Base-by-base conservation (phyloP, 208 protist species). In the Herpetomonas muscarum region DNA sequence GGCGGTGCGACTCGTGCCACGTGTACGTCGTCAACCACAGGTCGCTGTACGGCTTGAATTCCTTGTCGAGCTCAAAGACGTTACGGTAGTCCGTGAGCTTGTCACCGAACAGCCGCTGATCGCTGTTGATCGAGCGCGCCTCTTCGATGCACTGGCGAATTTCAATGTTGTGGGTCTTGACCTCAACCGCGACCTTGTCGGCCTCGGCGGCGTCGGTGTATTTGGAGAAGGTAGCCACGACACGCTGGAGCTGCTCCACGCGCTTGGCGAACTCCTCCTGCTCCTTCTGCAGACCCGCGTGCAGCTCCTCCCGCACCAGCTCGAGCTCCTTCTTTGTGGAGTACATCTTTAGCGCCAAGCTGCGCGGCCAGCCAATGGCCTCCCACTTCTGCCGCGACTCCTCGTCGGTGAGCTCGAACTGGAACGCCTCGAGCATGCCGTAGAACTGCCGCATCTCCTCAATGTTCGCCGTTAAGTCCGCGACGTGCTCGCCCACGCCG, bases 11-110 rank as follows among this genome's bases (percentile, higher is more conserved):
- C 56, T 97, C 84, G 61, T 92, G 79, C 96, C 97, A 99, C 10
- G 89, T 82, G 72, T 92, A 90, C 12, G 95, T 90, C 1, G 96
- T 98, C 47, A 96, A 70, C 97, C 97, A 99, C 30, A 99, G 75
- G 44, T 97, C 86, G 55, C 92, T 92, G 62, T 96, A 98, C 22
- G 95, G 95, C 80, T 98, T 97, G 69, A 99, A 98, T 61, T 98
- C 90, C 73, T 98, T 98, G 55, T 90, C 81, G 9, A 97, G 76
- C 61, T 94, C 83, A 55, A 90, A 84, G 9, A 99, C 86, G 64
- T 94, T 88, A 34, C 84, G 78, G 87, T 99, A 98, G 67, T 97
- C 90, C 9, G 93, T 97, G 32, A 92, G 82, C 47, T 93, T 91
- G 72, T 96, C 90, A 31, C 92, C 93, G 57, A 98, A 98, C 26